Percentiles rank a stretch among this genome's conserved stretches.
phyloP scores from a whole-genome alignment of 1,284 basidiomycete species.

The Leccinum pachyderme region DNA sequence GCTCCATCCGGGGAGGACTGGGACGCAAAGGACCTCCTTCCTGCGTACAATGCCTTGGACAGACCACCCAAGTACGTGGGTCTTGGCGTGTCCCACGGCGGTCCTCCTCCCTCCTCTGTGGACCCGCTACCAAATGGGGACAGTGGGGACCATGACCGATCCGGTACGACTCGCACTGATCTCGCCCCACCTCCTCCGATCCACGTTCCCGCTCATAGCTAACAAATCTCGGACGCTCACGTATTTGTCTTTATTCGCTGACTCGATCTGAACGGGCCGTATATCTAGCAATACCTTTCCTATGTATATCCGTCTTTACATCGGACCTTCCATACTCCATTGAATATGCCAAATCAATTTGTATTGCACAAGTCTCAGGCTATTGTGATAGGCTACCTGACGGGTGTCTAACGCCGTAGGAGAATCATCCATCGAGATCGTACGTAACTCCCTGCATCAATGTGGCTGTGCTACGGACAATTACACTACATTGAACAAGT shows the following conservation, averaged over 20 bases:
- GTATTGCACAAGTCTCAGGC: background rate
- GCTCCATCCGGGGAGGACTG: slow-evolving; percentile 24
- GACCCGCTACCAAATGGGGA: background rate
- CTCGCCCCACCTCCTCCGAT: background rate
- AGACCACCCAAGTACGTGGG: slow-evolving; percentile 45
- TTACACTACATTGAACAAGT: background rate
- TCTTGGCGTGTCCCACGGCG: slow-evolving; percentile 7
- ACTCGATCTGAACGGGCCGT: background rate
- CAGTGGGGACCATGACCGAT: background rate
- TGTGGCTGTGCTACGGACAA: too few relatives aligned
- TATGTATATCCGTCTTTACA: background rate
- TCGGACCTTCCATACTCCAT: background rate
- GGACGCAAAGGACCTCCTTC: slow-evolving; percentile 43
- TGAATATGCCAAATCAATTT: too few relatives aligned
- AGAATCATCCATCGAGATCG: too few relatives aligned
- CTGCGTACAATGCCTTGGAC: slow-evolving; percentile 43
- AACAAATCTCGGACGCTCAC: slow-evolving; percentile 1
- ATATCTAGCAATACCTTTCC: background rate
- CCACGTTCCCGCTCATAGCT: slow-evolving; percentile 4
- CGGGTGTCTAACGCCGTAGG: too few relatives aligned
- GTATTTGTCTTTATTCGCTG: background rate
- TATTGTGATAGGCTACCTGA: too few relatives aligned
- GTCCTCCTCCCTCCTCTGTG: background rate
- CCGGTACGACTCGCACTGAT: background rate
- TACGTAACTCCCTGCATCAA: too few relatives aligned